Conservation (phyloP, 257 asterid species). For the Osmanthus fragrans region DNA sequence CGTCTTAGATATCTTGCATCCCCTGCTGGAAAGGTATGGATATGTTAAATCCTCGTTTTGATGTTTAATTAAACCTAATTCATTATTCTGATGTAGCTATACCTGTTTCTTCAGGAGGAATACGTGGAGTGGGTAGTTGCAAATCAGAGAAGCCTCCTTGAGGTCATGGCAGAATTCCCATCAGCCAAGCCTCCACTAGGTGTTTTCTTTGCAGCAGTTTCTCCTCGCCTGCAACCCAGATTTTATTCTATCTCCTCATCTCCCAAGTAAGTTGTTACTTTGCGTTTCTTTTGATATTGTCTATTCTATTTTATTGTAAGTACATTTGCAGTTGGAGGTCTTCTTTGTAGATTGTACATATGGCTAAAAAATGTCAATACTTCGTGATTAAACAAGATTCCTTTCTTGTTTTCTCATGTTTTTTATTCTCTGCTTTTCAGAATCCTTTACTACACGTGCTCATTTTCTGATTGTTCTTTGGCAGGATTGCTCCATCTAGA, state of each 20-base stretch:
- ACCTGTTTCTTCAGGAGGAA: constrained; percentile 64
- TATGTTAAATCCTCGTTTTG: constrained; percentile 12
- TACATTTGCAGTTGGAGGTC: neutral
- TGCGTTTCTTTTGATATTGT: neutral
- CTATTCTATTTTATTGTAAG: neutral
- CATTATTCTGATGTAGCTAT: constrained; percentile 21
- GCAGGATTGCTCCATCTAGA: constrained; percentile 76
- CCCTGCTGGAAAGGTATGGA: constrained; percentile 91
- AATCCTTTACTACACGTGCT: constrained; percentile 10
- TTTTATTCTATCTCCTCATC: constrained; percentile 97
- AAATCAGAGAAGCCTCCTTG: constrained; percentile 85
- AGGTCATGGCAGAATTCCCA: constrained; percentile 89
- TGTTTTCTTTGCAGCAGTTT: constrained; percentile 92
- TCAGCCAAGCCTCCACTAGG: constrained; percentile 93
- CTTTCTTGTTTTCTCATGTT: neutral
- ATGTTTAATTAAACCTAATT: neutral
- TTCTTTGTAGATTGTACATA: too few relatives aligned
- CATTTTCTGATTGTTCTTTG: constrained; percentile 20
- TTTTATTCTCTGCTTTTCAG: neutral
- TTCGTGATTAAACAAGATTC: neutral
- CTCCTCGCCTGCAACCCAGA: constrained; percentile 92
- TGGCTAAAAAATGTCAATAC: neutral
- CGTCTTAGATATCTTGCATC: constrained; percentile 82
- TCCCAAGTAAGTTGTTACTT: constrained; percentile 56
- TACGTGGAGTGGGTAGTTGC: constrained; percentile 79